Conservation (phyloP, 768 basidiomycete genomes). For the Hebeloma cylindrosporum region DNA sequence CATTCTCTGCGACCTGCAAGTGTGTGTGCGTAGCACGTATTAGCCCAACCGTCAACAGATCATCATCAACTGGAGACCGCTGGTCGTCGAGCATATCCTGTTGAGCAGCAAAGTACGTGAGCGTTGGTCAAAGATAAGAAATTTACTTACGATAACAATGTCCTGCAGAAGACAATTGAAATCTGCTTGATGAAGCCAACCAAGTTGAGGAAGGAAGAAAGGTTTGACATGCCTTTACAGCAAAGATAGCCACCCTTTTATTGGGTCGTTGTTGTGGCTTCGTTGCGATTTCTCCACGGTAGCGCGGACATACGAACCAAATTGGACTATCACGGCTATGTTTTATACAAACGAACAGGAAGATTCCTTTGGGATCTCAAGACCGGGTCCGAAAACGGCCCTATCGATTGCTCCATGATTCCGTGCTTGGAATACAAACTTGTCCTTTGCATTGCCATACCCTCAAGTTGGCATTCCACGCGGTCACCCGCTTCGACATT, state of each 20-base stretch:
- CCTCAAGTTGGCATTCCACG: no score
- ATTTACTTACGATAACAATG: no score
- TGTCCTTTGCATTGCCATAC: no score
- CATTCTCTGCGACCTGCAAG: neutral
- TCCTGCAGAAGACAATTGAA: no score
- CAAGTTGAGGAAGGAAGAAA: slow-evolving; percentile 1
- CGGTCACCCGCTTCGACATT: no score
- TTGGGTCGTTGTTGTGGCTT: neutral
- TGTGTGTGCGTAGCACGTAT: no score
- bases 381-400: neutral
- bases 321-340: neutral
- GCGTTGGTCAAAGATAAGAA: no score
- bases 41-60: no score
- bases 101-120: no score
- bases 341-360: neutral
- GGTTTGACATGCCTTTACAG: neutral
- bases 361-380: neutral
- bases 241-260: neutral
- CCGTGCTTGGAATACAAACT: neutral
- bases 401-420: slow-evolving; percentile 1
- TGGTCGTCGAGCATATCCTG: no score
- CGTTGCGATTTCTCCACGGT: slow-evolving; percentile 1
- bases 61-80: no score
- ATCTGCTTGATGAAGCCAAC: no score
- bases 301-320: neutral